Conservation (phyloP, 2,329 filamentous ascomycete species). For the Bipolaris oryzae region DNA sequence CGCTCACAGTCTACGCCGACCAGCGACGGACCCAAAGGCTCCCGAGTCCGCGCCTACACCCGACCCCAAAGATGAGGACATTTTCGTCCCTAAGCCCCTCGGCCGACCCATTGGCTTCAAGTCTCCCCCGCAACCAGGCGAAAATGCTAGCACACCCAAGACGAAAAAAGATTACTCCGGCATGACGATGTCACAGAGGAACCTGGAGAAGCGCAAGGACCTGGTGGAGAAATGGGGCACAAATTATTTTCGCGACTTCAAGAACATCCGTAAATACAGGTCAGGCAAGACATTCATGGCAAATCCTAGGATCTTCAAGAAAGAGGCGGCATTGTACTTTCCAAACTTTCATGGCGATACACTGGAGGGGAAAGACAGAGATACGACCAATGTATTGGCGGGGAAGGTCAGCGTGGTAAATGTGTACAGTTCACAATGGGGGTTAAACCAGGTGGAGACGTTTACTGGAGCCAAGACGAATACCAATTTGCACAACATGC, state of each 20-base stretch:
- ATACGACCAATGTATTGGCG: conserved; percentile 77
- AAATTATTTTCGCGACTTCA: conserved; percentile 96
- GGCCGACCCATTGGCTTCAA: conserved; percentile 81
- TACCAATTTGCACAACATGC: conserved; percentile 67
- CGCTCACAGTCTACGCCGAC: conserved; percentile 27
- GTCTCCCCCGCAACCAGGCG: conserved; percentile 72
- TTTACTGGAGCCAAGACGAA: conserved; percentile 71
- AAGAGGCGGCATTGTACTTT: conserved; percentile 85
- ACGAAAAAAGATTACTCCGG: conserved; percentile 40
- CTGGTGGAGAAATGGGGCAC: conserved; percentile 78
- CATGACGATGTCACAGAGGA: conserved; percentile 51
- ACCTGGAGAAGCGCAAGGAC: conserved; percentile 75
- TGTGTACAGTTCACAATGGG: conserved; percentile 85
- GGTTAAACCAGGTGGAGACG: conserved; percentile 75
- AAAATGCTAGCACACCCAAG: conserved; percentile 79
- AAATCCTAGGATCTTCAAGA: conserved; percentile 82
- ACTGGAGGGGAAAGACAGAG: conserved; percentile 57
- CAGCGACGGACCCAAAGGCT: conserved; percentile 19
- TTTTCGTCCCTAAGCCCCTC: conserved; percentile 60
- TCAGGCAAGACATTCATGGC: conserved; percentile 92
- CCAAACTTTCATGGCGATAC: conserved; percentile 88
- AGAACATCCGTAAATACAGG: conserved; percentile 74
- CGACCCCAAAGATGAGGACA: conserved; percentile 34
- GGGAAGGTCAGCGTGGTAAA: conserved; percentile 79
- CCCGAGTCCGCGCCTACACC: conserved; percentile 9